Conservation (phyloP, 2,329 filamentous ascomycete species). For the Beauveria scarabaeidicola region DNA sequence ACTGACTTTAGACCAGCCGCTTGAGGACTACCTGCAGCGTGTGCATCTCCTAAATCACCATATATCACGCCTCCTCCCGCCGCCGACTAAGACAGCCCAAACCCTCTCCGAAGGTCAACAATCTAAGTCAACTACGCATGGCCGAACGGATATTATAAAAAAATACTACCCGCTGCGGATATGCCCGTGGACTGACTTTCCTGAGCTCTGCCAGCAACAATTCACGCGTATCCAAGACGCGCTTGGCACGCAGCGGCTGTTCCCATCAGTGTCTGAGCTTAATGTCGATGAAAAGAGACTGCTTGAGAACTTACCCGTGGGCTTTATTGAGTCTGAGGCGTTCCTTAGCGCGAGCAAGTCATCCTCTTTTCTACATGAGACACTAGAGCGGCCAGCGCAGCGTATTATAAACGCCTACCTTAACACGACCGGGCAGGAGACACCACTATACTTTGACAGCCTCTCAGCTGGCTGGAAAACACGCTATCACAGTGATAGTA, state of each 20-base stretch:
- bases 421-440: background rate
- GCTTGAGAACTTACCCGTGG: background rate
- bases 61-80: background rate
- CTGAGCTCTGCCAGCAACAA: background rate
- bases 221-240: background rate
- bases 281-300: background rate
- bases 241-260: background rate
- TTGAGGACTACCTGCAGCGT: background rate
- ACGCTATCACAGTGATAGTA: background rate
- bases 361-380: background rate
- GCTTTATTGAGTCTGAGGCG: background rate
- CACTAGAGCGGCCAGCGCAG: background rate
- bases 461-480: background rate
- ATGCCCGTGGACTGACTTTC: background rate
- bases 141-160: background rate
- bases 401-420: background rate
- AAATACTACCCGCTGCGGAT: background rate
- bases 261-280: background rate
- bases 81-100: background rate
- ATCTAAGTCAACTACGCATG: background rate
- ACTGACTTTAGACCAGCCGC: background rate
- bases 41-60: background rate
- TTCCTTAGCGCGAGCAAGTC: background rate
- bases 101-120: background rate
- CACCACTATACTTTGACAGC: background rate